A percentile compares a stretch with the other conserved stretches of the same genome.
Evolutionary conservation across 202 grass and related monocot genomes (phyloP).

Genomic region (Panicum virgatum): DNA sequence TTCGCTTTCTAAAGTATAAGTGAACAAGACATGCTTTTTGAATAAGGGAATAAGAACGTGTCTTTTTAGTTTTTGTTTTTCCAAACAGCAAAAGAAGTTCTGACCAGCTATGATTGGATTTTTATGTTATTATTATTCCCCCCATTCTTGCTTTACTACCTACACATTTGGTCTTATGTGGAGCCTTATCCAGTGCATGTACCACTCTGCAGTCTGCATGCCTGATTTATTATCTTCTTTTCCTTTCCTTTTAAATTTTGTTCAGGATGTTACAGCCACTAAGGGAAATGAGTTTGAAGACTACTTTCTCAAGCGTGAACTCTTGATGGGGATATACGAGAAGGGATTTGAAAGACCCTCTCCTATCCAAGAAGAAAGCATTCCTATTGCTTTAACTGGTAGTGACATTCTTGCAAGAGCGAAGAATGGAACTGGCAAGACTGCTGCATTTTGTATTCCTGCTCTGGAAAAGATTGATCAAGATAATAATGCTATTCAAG

Average conservation of each 20-base stretch:
- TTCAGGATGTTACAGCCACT: constrained; percentile 91
- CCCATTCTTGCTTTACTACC: not conserved
- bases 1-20: not conserved
- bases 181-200: not conserved
- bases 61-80: constrained; percentile 7
- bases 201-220: not conserved
- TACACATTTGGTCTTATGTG: not conserved
- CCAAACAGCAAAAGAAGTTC: not conserved
- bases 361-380: constrained; percentile 96
- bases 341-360: constrained; percentile 95
- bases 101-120: not conserved
- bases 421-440: constrained; percentile 96
- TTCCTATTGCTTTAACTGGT: constrained; percentile 92
- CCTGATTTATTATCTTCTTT: not conserved
- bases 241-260: constrained; percentile 3
- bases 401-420: too few relatives aligned
- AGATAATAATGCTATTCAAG: constrained; percentile 94
- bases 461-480: constrained; percentile 96
- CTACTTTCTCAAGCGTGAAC: constrained; percentile 94
- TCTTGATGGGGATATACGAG: constrained; percentile 97
- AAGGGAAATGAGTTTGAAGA: constrained; percentile 99
- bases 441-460: constrained; percentile 95
- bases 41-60: too few relatives aligned
- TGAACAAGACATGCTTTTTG: not conserved
- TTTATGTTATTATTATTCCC: not conserved